Evolutionary conservation across 2,329 filamentous ascomycete species (phyloP), one percentile per base, ranked within the genome.

Genomic region (Pseudovirgaria hyperparasitica): DNA sequence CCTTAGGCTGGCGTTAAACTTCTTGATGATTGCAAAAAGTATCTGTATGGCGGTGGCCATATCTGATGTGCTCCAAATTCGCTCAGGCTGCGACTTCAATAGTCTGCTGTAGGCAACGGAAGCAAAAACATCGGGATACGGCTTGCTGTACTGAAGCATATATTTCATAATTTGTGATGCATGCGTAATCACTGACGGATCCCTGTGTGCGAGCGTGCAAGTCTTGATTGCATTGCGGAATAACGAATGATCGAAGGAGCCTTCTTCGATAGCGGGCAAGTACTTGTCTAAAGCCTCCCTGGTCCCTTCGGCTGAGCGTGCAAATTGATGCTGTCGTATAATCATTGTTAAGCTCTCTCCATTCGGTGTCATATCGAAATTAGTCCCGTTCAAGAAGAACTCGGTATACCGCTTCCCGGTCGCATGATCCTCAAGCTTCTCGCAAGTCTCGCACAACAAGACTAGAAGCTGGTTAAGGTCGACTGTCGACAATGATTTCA

Each of bases 311-410:
- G 80, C 86, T 22, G 76, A 67, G 32, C 77, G 76, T 22, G 70
- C 72, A 18, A 67, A 50, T 27, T 73, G 70, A 19, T 90, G 65
- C 22, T 81, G 50, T 28, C 71, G 67, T 10, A 94, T 62, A 42
- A 82, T 75, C 36, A 64, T 60, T 37, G 73, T 62, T 55, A 76
- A 79, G 46, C 82, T 85, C 36, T 75, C 65, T 6, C 60, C 42
- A 47, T 94, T 86, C 1, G 87, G 85, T 2, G 59, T 46, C 32
- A 94, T 55, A n/a, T 56, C 55, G 47, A 72, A 65, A 9, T 63
- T 53, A 2, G 61, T 49, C 1, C 42, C 41, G 16, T 52, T 47
- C 80, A 31, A 94, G 58, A 5, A 76, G 46, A 11, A 76, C 60
- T 86, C 86, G 96, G 53, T 94, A 96, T 17, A 65, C 65, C 27